Evolutionary conservation across 495 filamentous ascomycete genomes (phyloP).

Genomic region (Penicillium lagena): DNA sequence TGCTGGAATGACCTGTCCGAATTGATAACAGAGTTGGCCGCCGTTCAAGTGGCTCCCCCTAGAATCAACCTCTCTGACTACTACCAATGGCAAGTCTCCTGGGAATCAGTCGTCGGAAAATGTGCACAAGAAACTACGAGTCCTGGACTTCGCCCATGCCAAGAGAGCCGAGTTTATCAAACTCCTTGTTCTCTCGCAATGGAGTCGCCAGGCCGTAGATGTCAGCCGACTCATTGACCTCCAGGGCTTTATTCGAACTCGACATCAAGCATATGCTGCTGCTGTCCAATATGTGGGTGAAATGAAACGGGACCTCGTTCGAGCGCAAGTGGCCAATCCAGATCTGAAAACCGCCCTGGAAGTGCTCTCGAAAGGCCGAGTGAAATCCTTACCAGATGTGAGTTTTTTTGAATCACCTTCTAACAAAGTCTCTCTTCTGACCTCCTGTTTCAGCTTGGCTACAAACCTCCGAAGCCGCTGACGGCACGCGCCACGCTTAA

Average conservation of each 20-base stretch:
- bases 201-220: slow-evolving; percentile 71
- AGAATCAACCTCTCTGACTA: slow-evolving; percentile 17
- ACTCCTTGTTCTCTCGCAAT: slow-evolving; percentile 77
- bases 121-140: slow-evolving; percentile 67
- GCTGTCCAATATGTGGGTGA: slow-evolving; percentile 57
- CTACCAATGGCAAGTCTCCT: slow-evolving; percentile 43
- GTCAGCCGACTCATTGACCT: slow-evolving; percentile 83
- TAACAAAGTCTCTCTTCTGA: background rate
- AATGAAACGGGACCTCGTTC: slow-evolving; percentile 59
- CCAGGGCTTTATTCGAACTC: slow-evolving; percentile 58
- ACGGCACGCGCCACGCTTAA: slow-evolving; percentile 58
- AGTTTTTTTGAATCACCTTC: slow-evolving; percentile 20
- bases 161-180: slow-evolving; percentile 78
- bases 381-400: slow-evolving; percentile 71
- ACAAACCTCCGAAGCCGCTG: slow-evolving; percentile 68
- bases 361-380: slow-evolving; percentile 68
- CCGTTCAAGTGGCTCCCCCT: slow-evolving; percentile 49
- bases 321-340: slow-evolving; percentile 69
- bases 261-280: slow-evolving; percentile 48
- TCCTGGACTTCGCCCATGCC: slow-evolving; percentile 65
- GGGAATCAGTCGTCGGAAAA: slow-evolving; percentile 61
- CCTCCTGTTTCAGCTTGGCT: slow-evolving; percentile 50
- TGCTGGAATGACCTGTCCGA: slow-evolving; percentile 71
- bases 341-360: slow-evolving; percentile 87
- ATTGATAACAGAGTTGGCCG: slow-evolving; percentile 61